Conservation (phyloP, 148 eudicot species). For the Tetragonia tetragonoides region DNA sequence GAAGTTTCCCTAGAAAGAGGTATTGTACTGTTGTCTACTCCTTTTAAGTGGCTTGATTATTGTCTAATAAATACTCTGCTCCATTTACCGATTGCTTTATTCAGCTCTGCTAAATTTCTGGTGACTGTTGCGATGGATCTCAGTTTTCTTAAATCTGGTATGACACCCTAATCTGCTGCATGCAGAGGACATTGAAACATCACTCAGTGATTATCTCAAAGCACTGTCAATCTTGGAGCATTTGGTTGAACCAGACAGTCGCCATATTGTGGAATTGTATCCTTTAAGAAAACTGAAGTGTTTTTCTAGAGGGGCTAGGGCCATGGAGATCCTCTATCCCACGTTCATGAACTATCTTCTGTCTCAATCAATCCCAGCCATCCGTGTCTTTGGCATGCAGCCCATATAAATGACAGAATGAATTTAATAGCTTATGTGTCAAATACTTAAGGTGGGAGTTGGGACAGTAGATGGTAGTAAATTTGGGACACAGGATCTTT, state of each 20-base stretch:
- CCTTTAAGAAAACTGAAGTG: constrained; percentile 34
- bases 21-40: constrained; percentile 7
- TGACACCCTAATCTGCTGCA: constrained; percentile 11
- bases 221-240: constrained; percentile 81
- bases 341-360: no score
- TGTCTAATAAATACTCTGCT: not conserved
- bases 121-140: not conserved
- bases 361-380: no score
- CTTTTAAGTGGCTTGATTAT: not conserved
- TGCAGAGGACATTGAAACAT: constrained; percentile 93
- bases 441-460: no score
- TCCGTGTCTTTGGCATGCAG: no score
- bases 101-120: constrained; percentile 2
- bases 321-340: no score
- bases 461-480: no score
- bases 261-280: constrained; percentile 86
- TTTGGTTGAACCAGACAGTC: constrained; percentile 81
- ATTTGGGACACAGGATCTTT: no score
- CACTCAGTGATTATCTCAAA: constrained; percentile 82
- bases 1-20: constrained; percentile 98
- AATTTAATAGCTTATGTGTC: no score
- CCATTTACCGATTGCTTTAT: not conserved
- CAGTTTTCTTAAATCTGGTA: not conserved
- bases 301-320: no score
- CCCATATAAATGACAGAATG: no score